These are phyloP conservation scores for Solanum rostratum DNA, from an alignment of 257 asterid genomes.

Conservation along the genomic window DNA sequence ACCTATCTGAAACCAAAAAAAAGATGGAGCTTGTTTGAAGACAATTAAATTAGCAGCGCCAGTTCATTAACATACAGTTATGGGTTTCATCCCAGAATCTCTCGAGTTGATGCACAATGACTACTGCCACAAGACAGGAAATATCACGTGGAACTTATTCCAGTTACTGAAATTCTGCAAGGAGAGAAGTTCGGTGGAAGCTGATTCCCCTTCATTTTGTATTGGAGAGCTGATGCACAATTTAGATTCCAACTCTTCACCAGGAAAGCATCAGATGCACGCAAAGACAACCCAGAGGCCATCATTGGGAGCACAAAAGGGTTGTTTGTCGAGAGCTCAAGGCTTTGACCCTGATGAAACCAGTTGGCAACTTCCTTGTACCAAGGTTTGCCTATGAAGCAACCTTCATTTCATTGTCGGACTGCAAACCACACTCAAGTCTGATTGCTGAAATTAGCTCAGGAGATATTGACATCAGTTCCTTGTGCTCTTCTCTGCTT, in stretches of 20 bases:
- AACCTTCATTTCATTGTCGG: slow-evolving; percentile 4
- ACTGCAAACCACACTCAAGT: slow-evolving; percentile 64
- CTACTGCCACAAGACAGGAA: not conserved
- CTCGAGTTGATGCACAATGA: not conserved
- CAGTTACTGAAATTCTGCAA: not conserved
- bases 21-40: not conserved
- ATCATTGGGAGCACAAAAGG: not conserved
- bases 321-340: not conserved
- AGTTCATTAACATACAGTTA: not conserved
- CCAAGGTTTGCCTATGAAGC: not conserved
- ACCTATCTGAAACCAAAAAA: not conserved
- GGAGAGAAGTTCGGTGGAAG: not conserved
- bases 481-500: slow-evolving; percentile 15
- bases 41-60: not conserved
- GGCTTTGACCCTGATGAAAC: not conserved
- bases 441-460: slow-evolving; percentile 82
- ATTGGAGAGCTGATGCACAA: not conserved
- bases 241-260: not conserved
- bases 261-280: not conserved
- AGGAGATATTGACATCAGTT: slow-evolving; percentile 33
- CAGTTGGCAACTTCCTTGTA: not conserved
- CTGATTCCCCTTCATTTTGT: not conserved
- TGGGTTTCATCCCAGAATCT: not conserved
- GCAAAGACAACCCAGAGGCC: not conserved
- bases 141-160: not conserved